Base-by-base conservation (phyloP, 2,329 filamentous ascomycete genomes). In the Capronia epimyces region DNA sequence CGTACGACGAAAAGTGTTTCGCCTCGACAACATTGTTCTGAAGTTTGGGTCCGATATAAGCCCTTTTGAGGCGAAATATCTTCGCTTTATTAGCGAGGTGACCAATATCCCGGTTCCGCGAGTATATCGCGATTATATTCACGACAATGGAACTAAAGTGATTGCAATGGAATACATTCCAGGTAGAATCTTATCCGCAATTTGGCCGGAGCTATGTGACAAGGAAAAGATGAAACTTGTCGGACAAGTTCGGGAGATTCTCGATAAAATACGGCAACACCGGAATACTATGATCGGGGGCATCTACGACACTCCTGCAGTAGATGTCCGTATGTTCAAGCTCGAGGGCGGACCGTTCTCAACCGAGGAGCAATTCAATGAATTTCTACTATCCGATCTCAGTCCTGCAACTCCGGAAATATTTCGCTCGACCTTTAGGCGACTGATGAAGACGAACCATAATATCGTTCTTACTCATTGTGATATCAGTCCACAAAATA, bases 401-500 rank as follows among this genome's bases (percentile, higher is more conserved):
- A 37, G 8, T n/a, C 16, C 37, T 4, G 18, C n/a, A 5, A 16
- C 37, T 21, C 37, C 37, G 16, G 10, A 21, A 15, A 20, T 40
- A 21, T 40, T 8, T 16, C 18, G 15, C n/a, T 40, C 16, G 18
- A 40, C n/a, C 8, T n/a, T 40, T 5, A 8, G 20, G 18, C 6
- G 16, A 42, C n/a, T 8, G 13, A 40, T 40, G 3, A 24, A 24
- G 16, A n/a, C 6, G 6, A 21, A 49, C 20, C 57, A 62, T 22
- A 42, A 50, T 1, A 59, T 58, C 18, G 51, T 58, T 25, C 58
- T 62, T 25, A 60, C 61, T 12, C 57, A 62, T 43, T 52, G 54
- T n/a, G 60, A 63, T 43, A 34, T 63, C 6, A 50, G 44, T 22
- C 53, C 50, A n/a, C 47, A 55, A 20, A 63, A 64, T 46, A 60